A percentile compares a stretch with the other conserved stretches of the same genome.
Conservation (phyloP, 352 stramenopile genomes). For the Globisporangium polare region DNA sequence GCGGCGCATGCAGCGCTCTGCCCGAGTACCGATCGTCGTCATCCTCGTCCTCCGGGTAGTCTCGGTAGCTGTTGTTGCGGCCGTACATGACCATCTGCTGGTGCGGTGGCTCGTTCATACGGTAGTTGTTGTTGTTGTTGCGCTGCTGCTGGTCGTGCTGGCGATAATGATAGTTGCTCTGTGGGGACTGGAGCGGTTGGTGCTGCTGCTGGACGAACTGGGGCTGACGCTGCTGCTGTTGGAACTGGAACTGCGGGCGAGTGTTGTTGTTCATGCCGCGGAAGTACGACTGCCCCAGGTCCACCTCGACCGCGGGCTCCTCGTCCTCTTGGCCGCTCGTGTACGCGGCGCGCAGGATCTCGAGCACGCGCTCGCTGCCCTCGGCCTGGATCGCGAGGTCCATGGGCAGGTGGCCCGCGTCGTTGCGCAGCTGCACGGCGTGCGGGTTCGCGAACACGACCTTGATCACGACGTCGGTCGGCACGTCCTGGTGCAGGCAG, state of each 20-base stretch:
- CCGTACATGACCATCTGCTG: slow-evolving; percentile 15
- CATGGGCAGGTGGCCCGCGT: slow-evolving; percentile 70
- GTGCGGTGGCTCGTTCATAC: background rate
- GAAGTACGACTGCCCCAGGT: slow-evolving; percentile 36
- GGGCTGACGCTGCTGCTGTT: slow-evolving; percentile 26
- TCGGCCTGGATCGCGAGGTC: slow-evolving; percentile 73
- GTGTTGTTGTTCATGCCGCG: slow-evolving; percentile 27
- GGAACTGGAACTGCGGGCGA: slow-evolving; percentile 18
- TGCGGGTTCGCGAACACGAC: slow-evolving; percentile 78
- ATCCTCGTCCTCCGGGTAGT: slow-evolving; percentile 32
- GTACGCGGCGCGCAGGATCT: slow-evolving; percentile 57
- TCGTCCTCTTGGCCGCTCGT: slow-evolving; percentile 28
- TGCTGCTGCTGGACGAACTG: slow-evolving; percentile 28
- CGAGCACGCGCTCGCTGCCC: slow-evolving; percentile 66
- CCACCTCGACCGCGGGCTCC: slow-evolving; percentile 32
- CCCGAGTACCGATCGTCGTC: slow-evolving; percentile 22
- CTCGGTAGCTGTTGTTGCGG: slow-evolving; percentile 20
- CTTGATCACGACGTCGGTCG: slow-evolving; percentile 73
- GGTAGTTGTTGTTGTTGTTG: slow-evolving; percentile 20
- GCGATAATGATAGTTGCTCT: slow-evolving; percentile 17
- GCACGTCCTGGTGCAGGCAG: slow-evolving; percentile 71
- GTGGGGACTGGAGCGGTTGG: slow-evolving; percentile 17
- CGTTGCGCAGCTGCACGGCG: slow-evolving; percentile 63
- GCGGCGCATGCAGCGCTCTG: slow-evolving; percentile 6
- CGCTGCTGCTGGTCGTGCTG: slow-evolving; percentile 10